A percentile compares a stretch with the other conserved stretches of the same genome.
These are phyloP conservation scores for Cryptosporidium canis DNA, from an alignment of 169 alveolate species.

Conservation along the genomic window DNA sequence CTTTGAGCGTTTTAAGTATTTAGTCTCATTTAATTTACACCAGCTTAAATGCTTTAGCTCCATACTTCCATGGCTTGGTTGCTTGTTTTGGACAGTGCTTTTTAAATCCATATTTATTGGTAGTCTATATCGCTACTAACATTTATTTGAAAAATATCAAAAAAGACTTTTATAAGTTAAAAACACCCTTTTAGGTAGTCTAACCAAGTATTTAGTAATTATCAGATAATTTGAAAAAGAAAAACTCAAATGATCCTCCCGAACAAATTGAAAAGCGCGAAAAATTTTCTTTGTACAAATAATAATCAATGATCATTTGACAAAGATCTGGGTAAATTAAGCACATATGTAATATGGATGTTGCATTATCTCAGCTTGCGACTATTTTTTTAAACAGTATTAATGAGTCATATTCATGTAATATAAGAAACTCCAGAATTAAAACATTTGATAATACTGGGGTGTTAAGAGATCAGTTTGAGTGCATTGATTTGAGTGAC, in stretches of 20 bases:
- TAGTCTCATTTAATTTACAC: slow-evolving; percentile 6
- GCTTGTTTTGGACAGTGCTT: neutral
- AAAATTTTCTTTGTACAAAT: neutral
- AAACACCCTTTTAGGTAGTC: neutral
- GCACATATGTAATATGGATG: neutral
- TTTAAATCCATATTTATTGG: neutral
- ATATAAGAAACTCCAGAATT: slow-evolving; percentile 22
- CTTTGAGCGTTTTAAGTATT: neutral
- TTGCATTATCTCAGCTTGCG: neutral
- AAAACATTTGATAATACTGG: slow-evolving; percentile 49
- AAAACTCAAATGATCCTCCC: neutral
- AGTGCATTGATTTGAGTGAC: slow-evolving; percentile 56
- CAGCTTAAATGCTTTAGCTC: slow-evolving; percentile 6
- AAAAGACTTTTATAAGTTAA: neutral
- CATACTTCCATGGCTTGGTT: neutral
- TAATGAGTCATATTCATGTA: slow-evolving; percentile 33
- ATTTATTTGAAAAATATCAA: neutral
- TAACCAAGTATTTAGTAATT: neutral
- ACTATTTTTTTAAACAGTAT: slow-evolving; percentile 1
- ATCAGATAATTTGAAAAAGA: neutral
- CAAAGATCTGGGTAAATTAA: neutral
- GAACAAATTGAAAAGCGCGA: neutral
- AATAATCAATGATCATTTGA: neutral
- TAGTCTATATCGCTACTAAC: neutral
- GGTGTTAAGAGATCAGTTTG: slow-evolving; percentile 31